Evolutionary conservation across 768 basidiomycete species (phyloP).

Genomic region (Lactifluus hygrophoroides): DNA sequence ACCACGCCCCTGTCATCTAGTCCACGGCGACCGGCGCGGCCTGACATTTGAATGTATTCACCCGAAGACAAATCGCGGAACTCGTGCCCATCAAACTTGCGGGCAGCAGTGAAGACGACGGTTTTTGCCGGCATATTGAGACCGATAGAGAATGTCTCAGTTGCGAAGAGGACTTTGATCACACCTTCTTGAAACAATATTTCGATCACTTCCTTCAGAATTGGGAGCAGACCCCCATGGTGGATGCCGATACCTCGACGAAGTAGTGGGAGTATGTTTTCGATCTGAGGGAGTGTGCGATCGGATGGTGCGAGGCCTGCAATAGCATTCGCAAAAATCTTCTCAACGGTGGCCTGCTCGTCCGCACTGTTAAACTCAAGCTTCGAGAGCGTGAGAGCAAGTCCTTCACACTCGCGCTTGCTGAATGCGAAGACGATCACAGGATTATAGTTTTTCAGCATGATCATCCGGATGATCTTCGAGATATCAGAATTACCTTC

Average conservation of each 20-base stretch:
- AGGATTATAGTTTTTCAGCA: constrained; percentile 95
- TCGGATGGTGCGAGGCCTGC: constrained; percentile 82
- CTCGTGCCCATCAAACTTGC: constrained; percentile 94
- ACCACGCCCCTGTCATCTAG: constrained; percentile 98
- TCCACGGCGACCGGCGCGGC: constrained; percentile 93
- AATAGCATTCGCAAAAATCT: constrained; percentile 93
- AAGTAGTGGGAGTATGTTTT: constrained; percentile 84
- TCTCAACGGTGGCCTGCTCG: constrained; percentile 79
- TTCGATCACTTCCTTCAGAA: constrained; percentile 98
- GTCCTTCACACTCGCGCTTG: constrained; percentile 93
- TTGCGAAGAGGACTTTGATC: constrained; percentile 97
- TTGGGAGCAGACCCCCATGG: constrained; percentile 94
- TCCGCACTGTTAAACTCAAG: constrained; percentile 91
- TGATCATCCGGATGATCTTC: constrained; percentile 97
- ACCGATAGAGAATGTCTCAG: constrained; percentile 96
- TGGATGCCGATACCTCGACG: constrained; percentile 96
- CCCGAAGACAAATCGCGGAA: constrained; percentile 90
- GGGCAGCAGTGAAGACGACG: constrained; percentile 91
- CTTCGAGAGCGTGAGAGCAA: constrained; percentile 89
- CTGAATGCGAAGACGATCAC: constrained; percentile 98
- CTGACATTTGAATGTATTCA: constrained; percentile 99
- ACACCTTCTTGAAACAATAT: constrained; percentile 97
- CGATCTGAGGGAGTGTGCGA: constrained; percentile 85
- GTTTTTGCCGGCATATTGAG: constrained; percentile 99
- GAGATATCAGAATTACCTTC: constrained; percentile 87